phyloP scores from a whole-genome alignment of 768 basidiomycete genomes.

The Phlegmacium glaucopus region DNA sequence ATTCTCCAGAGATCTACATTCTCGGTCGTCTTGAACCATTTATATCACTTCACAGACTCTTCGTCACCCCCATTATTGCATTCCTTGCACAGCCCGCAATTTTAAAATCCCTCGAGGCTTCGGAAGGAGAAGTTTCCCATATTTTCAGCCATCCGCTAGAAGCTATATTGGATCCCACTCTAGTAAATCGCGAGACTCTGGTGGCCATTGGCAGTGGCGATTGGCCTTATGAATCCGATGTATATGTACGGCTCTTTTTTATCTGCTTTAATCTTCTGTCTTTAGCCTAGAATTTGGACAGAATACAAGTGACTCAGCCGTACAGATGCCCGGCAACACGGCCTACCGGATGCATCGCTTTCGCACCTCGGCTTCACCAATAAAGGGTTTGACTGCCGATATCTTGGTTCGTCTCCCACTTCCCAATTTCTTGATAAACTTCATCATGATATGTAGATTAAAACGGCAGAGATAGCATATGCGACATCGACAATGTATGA shows the following conservation, averaged over 20 bases:
- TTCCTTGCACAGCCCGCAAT: slow-evolving; percentile 54
- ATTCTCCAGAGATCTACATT: slow-evolving; percentile 53
- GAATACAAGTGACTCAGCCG: slow-evolving; percentile 53
- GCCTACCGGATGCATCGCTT: slow-evolving; percentile 84
- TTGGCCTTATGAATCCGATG: slow-evolving; percentile 76
- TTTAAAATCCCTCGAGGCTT: slow-evolving; percentile 49
- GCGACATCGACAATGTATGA: slow-evolving; percentile 45
- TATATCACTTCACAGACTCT: slow-evolving; percentile 59
- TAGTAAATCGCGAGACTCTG: slow-evolving; percentile 43
- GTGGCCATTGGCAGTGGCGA: slow-evolving; percentile 58
- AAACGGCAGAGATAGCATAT: slow-evolving; percentile 67
- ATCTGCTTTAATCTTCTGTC: background rate
- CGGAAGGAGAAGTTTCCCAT: slow-evolving; percentile 65
- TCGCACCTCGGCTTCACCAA: slow-evolving; percentile 69
- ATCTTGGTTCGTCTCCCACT: slow-evolving; percentile 52
- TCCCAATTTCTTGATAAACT: too few relatives aligned
- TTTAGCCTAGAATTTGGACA: slow-evolving; percentile 20
- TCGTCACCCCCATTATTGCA: slow-evolving; percentile 81
- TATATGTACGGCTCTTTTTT: slow-evolving; percentile 46
- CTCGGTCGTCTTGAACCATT: slow-evolving; percentile 64
- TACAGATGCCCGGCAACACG: slow-evolving; percentile 45
- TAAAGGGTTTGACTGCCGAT: slow-evolving; percentile 83
- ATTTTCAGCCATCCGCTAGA: slow-evolving; percentile 83
- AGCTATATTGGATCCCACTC: slow-evolving; percentile 60
- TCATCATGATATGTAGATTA: slow-evolving; percentile 39